These are phyloP conservation scores for Skeletonema grethae DNA, from an alignment of 108 stramenopile species.

Conservation along the genomic window DNA sequence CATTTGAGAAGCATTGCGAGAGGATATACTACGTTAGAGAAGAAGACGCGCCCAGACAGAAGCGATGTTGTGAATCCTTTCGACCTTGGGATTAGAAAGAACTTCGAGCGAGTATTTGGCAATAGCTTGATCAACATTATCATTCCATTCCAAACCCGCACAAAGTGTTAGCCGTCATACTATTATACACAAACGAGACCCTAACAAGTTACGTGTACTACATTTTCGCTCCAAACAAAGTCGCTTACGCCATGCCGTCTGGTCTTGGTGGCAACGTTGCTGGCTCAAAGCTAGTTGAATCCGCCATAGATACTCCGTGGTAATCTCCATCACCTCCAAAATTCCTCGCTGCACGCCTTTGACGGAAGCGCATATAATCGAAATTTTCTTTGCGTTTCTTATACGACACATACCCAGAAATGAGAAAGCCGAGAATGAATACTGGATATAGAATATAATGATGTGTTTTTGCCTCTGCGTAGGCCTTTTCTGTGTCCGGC, in stretches of 20 bases:
- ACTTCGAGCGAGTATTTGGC: slow-evolving; percentile 35
- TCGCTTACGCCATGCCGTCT: slow-evolving; percentile 1
- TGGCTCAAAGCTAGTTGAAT: slow-evolving; percentile 78
- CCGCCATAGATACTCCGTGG: slow-evolving; percentile 56
- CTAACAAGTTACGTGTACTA: slow-evolving; percentile 20
- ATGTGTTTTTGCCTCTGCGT: slow-evolving; percentile 46
- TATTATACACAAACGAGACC: slow-evolving; percentile 2
- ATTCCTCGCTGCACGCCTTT: slow-evolving; percentile 50
- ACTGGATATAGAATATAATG: slow-evolving; percentile 63
- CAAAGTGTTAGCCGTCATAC: background rate
- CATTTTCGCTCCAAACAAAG: background rate
- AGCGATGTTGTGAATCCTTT: slow-evolving; percentile 22
- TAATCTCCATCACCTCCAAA: slow-evolving; percentile 65
- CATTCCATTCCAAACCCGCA: slow-evolving; percentile 22
- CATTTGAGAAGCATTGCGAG: slow-evolving; percentile 25
- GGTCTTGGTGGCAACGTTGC: slow-evolving; percentile 82
- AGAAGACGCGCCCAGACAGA: slow-evolving; percentile 23
- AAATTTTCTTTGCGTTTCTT: slow-evolving; percentile 67
- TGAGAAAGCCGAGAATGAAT: slow-evolving; percentile 48
- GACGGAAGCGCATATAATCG: slow-evolving; percentile 70
- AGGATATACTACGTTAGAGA: slow-evolving; percentile 44
- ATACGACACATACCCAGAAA: slow-evolving; percentile 54
- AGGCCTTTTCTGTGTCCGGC: slow-evolving; percentile 32
- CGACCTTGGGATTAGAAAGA: slow-evolving; percentile 32
- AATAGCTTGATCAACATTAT: slow-evolving; percentile 6